These are phyloP conservation scores for Acer campestre DNA, from an alignment of 345 rosid genomes.

Conservation along the genomic window DNA sequence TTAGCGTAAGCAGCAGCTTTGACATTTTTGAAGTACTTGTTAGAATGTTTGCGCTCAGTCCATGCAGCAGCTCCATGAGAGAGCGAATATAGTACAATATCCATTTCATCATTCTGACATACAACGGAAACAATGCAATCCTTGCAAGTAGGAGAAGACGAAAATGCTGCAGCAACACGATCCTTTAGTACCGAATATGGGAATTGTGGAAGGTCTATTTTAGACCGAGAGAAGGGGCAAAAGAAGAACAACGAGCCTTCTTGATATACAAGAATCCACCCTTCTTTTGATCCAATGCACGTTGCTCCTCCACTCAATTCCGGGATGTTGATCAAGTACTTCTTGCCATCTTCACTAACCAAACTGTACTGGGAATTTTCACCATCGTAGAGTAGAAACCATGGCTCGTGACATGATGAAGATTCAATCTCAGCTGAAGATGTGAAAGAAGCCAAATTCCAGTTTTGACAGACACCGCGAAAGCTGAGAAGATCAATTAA, in stretches of 20 bases:
- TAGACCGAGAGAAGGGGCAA: conserved; percentile 34
- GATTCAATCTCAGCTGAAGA: conserved; percentile 24
- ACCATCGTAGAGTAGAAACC: conserved; percentile 29
- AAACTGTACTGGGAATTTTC: conserved; percentile 20
- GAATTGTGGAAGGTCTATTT: conserved; percentile 29
- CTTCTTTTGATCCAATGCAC: conserved; percentile 33
- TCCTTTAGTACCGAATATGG: background rate
- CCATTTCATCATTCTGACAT: background rate
- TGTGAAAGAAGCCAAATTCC: conserved; percentile 27
- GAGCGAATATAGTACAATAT: background rate
- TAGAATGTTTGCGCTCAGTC: background rate
- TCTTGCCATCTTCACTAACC: background rate
- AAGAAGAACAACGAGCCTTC: conserved; percentile 30
- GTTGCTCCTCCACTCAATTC: conserved; percentile 26
- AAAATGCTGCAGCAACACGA: conserved; percentile 17
- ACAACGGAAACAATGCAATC: conserved; percentile 23
- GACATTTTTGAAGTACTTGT: background rate
- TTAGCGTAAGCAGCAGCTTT: conserved; percentile 4
- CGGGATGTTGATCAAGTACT: conserved; percentile 20
- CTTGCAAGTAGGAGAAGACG: conserved; percentile 30
- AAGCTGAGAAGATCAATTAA: conserved; percentile 27
- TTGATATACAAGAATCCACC: conserved; percentile 28
- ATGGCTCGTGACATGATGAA: background rate
- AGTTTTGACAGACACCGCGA: conserved; percentile 29
- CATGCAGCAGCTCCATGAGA: conserved; percentile 18